Base-by-base conservation (phyloP, 2,329 filamentous ascomycete species). In the Diplodia corticola region DNA sequence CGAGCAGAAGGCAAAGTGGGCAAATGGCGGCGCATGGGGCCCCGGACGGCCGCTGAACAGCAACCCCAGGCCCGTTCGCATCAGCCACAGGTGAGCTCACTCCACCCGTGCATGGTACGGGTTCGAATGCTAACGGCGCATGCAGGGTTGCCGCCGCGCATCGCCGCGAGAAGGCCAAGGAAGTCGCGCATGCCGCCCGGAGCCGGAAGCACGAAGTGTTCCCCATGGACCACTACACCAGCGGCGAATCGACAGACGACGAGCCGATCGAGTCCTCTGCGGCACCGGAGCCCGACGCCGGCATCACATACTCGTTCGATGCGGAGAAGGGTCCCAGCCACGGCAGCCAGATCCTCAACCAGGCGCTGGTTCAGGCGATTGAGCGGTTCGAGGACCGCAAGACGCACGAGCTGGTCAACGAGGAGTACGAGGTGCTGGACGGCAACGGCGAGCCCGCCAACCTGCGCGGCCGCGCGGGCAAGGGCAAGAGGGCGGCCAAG, bases 321-420 rank as follows among this genome's bases (percentile, higher is more conserved):
- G 80, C 82, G 13, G 71, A 77, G 4, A 75, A 77, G 22, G 82
- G 82, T 28, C 84, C 84, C 17, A 79, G 75, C 67, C 78, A 82
- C 59, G 86, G 86, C 48, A 84, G 84, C 75, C 84, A 86, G 72
- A 82, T 88, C 72, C 79, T 88, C 57, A 83, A 83, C 67, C 79
- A 79, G 17, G 85, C 86, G 12, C 78, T 88, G 37, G 81, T 80
- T 65, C 83, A 85, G 74, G 86, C 86, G 1, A 83, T 88, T 48
- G 82, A 86, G 78, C 82, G 81, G 69, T 88, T 83, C 72, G 86
- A 88, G 77, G 84, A 82, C 68, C 83, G 83, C 71, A 83, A 86
- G 76, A 88, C 85, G 2, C 84, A 86, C 76, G 86, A 86, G 77
- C 74, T 88, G 55, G 82, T 86, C 74, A 84, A 83, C 77, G 80